phyloP scores from a whole-genome alignment of 1,284 basidiomycete species.

The Microbotryum intermedium region DNA sequence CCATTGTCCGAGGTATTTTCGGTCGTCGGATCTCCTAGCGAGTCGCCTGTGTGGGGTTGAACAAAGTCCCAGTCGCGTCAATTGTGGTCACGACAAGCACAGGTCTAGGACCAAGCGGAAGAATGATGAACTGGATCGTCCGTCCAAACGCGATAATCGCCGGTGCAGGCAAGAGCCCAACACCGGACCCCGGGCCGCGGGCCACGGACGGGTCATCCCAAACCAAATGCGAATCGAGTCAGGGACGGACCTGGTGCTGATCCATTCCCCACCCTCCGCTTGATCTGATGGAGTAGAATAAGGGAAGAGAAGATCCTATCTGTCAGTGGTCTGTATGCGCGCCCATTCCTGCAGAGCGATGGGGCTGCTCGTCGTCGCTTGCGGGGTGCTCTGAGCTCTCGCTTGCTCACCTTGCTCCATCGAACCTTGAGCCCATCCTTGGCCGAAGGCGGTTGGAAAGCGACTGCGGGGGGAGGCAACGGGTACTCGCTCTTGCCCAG shows the following conservation, averaged over 20 bases:
- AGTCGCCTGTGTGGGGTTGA: conserved; percentile 4
- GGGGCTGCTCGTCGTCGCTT: neutral
- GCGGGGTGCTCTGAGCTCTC: neutral
- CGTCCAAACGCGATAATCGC: too few species aligned
- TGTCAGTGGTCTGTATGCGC: neutral
- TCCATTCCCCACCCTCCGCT: conserved; percentile 24
- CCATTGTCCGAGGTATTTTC: conserved; percentile 12
- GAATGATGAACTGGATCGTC: too few species aligned
- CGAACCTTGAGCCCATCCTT: conserved; percentile 9
- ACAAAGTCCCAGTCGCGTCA: neutral
- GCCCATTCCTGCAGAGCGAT: neutral
- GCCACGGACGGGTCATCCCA: too few species aligned
- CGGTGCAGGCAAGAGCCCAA: too few species aligned
- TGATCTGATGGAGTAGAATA: conserved; percentile 5
- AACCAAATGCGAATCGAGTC: too few species aligned
- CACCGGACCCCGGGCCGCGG: too few species aligned
- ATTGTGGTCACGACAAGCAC: neutral
- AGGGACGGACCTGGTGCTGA: conserved; percentile 7
- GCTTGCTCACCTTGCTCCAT: conserved; percentile 12
- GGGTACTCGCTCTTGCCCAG: too few species aligned
- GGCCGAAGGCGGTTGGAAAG: conserved; percentile 15
- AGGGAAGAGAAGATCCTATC: neutral
- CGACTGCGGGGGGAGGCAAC: conserved; percentile 17
- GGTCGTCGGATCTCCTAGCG: conserved; percentile 25
- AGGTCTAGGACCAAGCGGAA: neutral